Evolutionary conservation across 2,329 filamentous ascomycete genomes (phyloP).

Genomic region (Penicillium brevicompactum): DNA sequence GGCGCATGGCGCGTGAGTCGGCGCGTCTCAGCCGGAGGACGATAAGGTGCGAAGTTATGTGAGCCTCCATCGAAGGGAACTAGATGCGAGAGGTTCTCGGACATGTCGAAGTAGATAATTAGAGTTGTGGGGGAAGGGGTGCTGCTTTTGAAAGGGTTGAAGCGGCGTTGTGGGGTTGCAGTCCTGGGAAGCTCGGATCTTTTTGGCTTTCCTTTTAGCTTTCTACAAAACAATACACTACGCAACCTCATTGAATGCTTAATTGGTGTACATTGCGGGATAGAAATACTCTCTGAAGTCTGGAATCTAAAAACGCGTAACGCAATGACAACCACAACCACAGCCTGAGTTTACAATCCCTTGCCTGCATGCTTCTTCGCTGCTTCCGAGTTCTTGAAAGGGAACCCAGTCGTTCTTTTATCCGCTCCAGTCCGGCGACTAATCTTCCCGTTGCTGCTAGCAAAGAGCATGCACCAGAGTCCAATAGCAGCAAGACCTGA

Average conservation of each 20-base stretch:
- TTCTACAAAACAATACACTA: too few species aligned
- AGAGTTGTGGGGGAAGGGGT: conserved; percentile 14
- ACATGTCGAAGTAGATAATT: conserved; percentile 20
- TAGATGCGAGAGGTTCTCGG: conserved; percentile 20
- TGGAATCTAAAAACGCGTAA: neutral
- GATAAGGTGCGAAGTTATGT: conserved; percentile 31
- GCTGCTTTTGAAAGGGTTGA: conserved; percentile 37
- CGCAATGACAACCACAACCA: too few species aligned
- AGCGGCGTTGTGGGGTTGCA: conserved; percentile 25
- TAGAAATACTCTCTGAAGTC: too few species aligned
- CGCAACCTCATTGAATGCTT: too few species aligned
- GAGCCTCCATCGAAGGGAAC: conserved; percentile 24
- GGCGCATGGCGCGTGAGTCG: conserved; percentile 17
- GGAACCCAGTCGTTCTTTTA: conserved; percentile 67
- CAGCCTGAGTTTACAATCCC: conserved; percentile 8
- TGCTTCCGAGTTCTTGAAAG: conserved; percentile 63
- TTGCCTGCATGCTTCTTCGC: conserved; percentile 52
- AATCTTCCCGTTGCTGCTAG: conserved; percentile 57
- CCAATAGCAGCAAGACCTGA: conserved; percentile 62
- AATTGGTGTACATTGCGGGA: too few species aligned
- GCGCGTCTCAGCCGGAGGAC: conserved; percentile 23
- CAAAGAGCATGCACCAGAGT: conserved; percentile 65
- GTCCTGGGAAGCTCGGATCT: conserved; percentile 10
- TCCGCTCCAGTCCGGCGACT: conserved; percentile 67
- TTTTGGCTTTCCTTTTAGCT: neutral